Percentiles rank a stretch among this genome's conserved stretches.
These are phyloP conservation scores for Syzygium aromaticum DNA, from an alignment of 345 rosid genomes.

Conservation along the genomic window DNA sequence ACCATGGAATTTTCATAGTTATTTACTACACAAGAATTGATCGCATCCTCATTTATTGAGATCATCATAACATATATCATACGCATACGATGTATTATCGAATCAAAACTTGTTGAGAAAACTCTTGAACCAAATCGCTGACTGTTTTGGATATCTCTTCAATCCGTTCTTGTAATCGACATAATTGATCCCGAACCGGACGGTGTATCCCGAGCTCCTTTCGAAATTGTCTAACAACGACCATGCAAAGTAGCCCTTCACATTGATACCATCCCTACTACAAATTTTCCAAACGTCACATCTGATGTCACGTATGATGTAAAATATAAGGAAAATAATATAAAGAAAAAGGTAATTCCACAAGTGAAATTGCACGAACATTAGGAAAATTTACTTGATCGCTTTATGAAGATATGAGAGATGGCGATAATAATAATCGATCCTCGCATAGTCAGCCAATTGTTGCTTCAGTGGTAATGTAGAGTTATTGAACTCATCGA, in stretches of 20 bases:
- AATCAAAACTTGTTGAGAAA: slow-evolving; percentile 18
- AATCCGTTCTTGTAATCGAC: slow-evolving; percentile 41
- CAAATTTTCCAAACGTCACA: neutral
- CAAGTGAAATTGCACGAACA: neutral
- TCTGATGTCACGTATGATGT: neutral
- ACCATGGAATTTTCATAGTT: no score
- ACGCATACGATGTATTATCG: neutral
- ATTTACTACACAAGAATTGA: neutral
- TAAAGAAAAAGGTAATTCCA: neutral
- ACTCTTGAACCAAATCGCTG: slow-evolving; percentile 50
- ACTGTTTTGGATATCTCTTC: slow-evolving; percentile 43
- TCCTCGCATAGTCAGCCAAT: slow-evolving; percentile 30
- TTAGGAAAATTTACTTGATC: slow-evolving; percentile 12
- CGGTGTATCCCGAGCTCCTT: slow-evolving; percentile 45
- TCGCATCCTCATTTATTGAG: neutral
- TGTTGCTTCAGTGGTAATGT: slow-evolving; percentile 20
- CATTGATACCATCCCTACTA: slow-evolving; percentile 36
- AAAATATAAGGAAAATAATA: neutral
- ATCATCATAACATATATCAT: neutral
- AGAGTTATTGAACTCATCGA: slow-evolving; percentile 22
- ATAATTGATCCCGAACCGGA: slow-evolving; percentile 37
- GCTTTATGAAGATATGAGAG: slow-evolving; percentile 20
- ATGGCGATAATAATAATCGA: slow-evolving; percentile 20
- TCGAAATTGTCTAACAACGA: slow-evolving; percentile 54
- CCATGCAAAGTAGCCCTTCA: slow-evolving; percentile 52